Evolutionary conservation across 176 grass and related monocot species (phyloP).

Genomic region (Lolium rigidum): DNA sequence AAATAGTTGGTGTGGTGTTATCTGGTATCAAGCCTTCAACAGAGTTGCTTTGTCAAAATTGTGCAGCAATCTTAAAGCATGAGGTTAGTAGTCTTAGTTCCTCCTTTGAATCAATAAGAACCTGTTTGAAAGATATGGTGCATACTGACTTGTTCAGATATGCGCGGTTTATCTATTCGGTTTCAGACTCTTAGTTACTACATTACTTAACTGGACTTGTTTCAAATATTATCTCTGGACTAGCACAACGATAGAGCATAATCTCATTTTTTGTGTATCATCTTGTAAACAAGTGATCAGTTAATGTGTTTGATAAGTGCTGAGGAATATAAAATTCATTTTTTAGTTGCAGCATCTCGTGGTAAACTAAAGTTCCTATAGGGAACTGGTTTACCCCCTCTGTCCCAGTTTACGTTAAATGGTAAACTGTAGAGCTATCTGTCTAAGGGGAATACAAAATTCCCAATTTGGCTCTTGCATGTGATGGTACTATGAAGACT

Average conservation of each 20-base stretch:
- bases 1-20: slow-evolving; percentile 7
- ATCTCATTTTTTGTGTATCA: not conserved
- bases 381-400: not conserved
- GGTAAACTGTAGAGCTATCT: slow-evolving; percentile 22
- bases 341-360: not conserved
- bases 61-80: slow-evolving; percentile 37
- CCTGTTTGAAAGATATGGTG: not conserved
- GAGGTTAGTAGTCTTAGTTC: slow-evolving; percentile 53
- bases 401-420: not conserved
- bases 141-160: slow-evolving; percentile 11
- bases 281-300: slow-evolving; percentile 17
- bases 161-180: slow-evolving; percentile 4
- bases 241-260: not conserved
- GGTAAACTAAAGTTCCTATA: slow-evolving; percentile 11
- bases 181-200: not conserved
- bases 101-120: not conserved
- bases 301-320: slow-evolving; percentile 4
- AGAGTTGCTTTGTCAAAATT: not conserved
- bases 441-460: not conserved
- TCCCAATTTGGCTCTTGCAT: not conserved
- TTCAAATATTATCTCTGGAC: not conserved
- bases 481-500: slow-evolving; percentile 1
- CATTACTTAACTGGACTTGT: slow-evolving; percentile 10
- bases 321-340: not conserved
- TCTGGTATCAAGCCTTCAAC: slow-evolving; percentile 17